A percentile compares a stretch with the other conserved stretches of the same genome.
Conservation (phyloP, 2,329 filamentous ascomycete species). For the Coniella lustricola region DNA sequence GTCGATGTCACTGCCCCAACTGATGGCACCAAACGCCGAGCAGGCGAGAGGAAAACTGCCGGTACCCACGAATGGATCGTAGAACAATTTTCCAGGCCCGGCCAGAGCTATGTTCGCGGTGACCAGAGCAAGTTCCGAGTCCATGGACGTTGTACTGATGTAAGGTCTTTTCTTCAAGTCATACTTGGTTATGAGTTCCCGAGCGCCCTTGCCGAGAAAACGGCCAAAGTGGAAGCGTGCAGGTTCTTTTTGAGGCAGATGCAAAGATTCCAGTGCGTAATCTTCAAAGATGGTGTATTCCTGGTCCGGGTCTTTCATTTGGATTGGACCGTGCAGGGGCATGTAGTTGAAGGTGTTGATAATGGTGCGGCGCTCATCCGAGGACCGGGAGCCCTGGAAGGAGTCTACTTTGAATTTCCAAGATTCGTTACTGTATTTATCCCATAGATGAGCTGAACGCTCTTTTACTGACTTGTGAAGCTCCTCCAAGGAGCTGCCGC, state of each 20-base stretch:
- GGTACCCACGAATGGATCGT: slow-evolving; percentile 93
- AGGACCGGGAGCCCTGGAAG: slow-evolving; percentile 67
- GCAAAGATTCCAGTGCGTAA: slow-evolving; percentile 53
- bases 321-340: slow-evolving; percentile 69
- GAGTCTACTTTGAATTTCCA: slow-evolving; percentile 83
- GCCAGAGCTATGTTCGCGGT: slow-evolving; percentile 88
- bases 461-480: slow-evolving; percentile 60
- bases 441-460: slow-evolving; percentile 59
- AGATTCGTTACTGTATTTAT: slow-evolving; percentile 52
- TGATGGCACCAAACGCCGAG: slow-evolving; percentile 79
- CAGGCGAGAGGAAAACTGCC: slow-evolving; percentile 88
- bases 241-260: slow-evolving; percentile 44
- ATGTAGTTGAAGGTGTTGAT: slow-evolving; percentile 80
- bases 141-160: slow-evolving; percentile 96
- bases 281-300: slow-evolving; percentile 79
- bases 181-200: slow-evolving; percentile 64
- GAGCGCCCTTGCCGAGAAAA: slow-evolving; percentile 57
- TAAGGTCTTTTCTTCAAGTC: slow-evolving; percentile 91
- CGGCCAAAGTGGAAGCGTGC: slow-evolving; percentile 65
- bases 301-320: slow-evolving; percentile 65
- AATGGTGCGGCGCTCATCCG: slow-evolving; percentile 58
- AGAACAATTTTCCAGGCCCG: slow-evolving; percentile 76
- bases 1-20: slow-evolving; percentile 89
- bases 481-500: slow-evolving; percentile 56
- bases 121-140: slow-evolving; percentile 83